Percentiles rank a stretch among this genome's conserved stretches.
Evolutionary conservation across 2,329 filamentous ascomycete genomes (phyloP).

Genomic region (Fusarium multiceps): DNA sequence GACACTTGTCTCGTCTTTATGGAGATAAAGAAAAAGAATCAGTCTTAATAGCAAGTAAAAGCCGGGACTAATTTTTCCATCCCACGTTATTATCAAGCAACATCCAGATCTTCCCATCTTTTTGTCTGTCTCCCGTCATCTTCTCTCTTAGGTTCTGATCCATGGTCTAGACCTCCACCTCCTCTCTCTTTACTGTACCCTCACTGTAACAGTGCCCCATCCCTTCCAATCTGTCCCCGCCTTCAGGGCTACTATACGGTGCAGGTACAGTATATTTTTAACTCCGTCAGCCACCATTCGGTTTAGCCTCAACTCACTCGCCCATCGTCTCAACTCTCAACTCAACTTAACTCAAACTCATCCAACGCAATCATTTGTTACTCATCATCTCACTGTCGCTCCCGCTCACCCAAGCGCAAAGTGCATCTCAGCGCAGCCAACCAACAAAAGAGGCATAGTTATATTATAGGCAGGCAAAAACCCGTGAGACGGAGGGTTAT

Average conservation of each 20-base stretch:
- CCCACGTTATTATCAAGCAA: background rate
- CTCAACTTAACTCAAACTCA: constrained; percentile 14
- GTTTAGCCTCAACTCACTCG: constrained; percentile 26
- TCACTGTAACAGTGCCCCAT: constrained; percentile 18
- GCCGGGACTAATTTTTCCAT: background rate
- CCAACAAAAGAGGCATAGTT: background rate
- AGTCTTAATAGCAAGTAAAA: background rate
- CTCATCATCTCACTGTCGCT: background rate
- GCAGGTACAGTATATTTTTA: constrained; percentile 39
- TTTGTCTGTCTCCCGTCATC: background rate
- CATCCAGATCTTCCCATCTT: background rate
- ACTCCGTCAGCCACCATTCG: constrained; percentile 32
- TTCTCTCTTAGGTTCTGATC: background rate
- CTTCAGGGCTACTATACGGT: constrained; percentile 21
- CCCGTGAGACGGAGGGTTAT: background rate
- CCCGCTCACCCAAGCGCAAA: background rate
- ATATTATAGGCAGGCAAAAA: background rate
- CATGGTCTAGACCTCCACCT: background rate
- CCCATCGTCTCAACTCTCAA: background rate
- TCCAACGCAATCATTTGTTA: constrained; percentile 8
- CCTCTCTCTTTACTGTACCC: background rate
- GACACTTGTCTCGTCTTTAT: background rate
- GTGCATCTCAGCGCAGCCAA: background rate
- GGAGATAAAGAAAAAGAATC: background rate
- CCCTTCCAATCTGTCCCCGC: constrained; percentile 12